Base-by-base conservation (phyloP, 2,329 filamentous ascomycete genomes). In the Furcasterigmium furcatum region DNA sequence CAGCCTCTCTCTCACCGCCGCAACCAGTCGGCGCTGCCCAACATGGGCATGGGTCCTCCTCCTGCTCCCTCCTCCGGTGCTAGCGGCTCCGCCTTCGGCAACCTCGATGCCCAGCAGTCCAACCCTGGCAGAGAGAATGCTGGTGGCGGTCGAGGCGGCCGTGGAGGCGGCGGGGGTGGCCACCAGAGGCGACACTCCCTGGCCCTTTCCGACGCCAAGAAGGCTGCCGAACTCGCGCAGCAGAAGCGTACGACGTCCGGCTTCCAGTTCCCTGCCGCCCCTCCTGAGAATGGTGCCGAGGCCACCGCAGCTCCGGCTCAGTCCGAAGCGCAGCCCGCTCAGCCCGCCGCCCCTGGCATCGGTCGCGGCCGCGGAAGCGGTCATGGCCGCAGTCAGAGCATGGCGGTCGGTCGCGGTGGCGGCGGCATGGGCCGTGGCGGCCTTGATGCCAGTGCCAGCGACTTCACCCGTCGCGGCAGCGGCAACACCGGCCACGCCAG, bases 1-100 rank as follows among this genome's bases (percentile, higher is more conserved):
- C 90, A 94, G 65, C 85, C 88, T 53, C 75, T 85, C 57, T 85
- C 90, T 67, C 94, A 99, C 79, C 91, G 94, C 68, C 91, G 94
- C 74, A 97, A 97, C 76, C 92, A 96, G 72, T 97, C 94, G 64
- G 92, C 92, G 63, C 79, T 97, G 55, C 91, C 94, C 42, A 94
- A 90, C 59, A 90, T 96, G 79, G 83, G 85, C 51, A 88, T 95
- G 82, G 90, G 89, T 20, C 88, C 84, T 25, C 87, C 91, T 48
- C 91, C 91, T 16, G 92, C 94, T 46, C 94, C 94, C 51, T 95
- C 94, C 16, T 95, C 94, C 20, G 91, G 92, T 53, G 84, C 91
- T 43, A 88, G 92, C 46, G 90, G 88, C 46, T 79, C 84, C 38
- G 70, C 69, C 45, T 96, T 94, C 71, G 85, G 85, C 55, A 91